Evolutionary conservation across 768 basidiomycete species (phyloP), one percentile per base, ranked within the genome.

Genomic region (Jaapia argillacea): DNA sequence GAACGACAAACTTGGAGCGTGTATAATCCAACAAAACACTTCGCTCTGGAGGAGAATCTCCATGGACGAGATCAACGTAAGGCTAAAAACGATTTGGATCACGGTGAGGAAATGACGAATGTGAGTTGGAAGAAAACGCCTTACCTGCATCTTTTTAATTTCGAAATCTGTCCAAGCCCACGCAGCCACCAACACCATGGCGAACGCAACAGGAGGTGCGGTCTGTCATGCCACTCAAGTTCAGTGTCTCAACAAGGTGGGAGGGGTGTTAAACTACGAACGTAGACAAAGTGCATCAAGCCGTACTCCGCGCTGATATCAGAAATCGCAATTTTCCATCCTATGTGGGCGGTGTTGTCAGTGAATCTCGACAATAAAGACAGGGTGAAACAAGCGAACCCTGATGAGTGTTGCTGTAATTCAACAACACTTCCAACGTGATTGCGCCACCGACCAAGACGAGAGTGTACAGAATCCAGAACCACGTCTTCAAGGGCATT

Each of bases 121-220:
- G n/a, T n/a, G n/a, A n/a, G n/a, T n/a, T 24, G 27, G 42, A 24
- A 27, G n/a, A 20, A 37, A 5, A 18, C 3, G 12, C 37, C 56
- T 23, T 40, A 69, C 72, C 63, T 76, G 76, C 58, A 77, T 67
- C 53, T 69, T 72, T 50, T 75, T 73, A 40, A 79, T 70, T 46
- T 75, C 75, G 21, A 71, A 62, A 49, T 75, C 75, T 4, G 73
- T 75, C 74, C 74, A 75, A 4, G 71, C 57, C 74, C 74, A 77
- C 42, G 74, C 45, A 0, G 68, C 70, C 3, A 70, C 68, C 7
- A 76, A 66, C 16, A 71, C 51, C 42, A 71, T 71, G 6, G 71
- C 71, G 4, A 74, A 61, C 16, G 64, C 60, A 14, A 75, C 73
- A 1, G 76, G 72, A 12, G 75, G 74, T 18, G 75, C 51, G 1